Evolutionary conservation across 495 filamentous ascomycete genomes (phyloP), one percentile per base, ranked within the genome.

Genomic region (Tuber aestivum): DNA sequence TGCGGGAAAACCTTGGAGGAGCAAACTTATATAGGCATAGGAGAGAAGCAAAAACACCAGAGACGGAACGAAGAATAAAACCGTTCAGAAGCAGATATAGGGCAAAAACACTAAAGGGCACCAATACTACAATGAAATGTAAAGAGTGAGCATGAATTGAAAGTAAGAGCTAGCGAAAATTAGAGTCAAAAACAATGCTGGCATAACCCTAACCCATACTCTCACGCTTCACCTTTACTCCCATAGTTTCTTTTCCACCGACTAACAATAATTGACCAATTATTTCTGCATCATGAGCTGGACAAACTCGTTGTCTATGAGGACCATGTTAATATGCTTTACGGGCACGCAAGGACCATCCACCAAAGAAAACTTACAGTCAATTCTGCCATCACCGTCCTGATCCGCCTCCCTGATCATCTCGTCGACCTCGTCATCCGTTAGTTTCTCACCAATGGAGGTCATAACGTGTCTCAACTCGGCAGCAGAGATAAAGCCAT

Each of bases 211-310:
- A 65, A 65, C 56, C 56, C 56, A 65, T 65, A 65, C 56, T 32
- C 56, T 65, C 56, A 65, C 56, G 56, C 56, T 65, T 65, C 56
- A 65, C n/a, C 3, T 32, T 32, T 14, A 18, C 56, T 65, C n/a
- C 56, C 56, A 65, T 65, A 65, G 56, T 65, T 65, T 65, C 56
- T n/a, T 32, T 65, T 65, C 56, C 8, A 65, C 56, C 27, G 56
- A 65, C 56, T 65, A n/a, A 32, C 50, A 5, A 41, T 41, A 16
- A 12, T 41, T n/a, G n/a, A n/a, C 71, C 77, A 73, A 85, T 89
- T 93, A 98, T 88, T 99, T 99, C 90, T 99, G 95, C 95, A 99
- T 97, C 95, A 99, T 99, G 84, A 99, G 91, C 88, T 99, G 95
- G 81, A 99, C 95, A 85, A 99, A 99, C 87, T 99, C 95, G 88